These are phyloP conservation scores for Phanerodontia chrysosporium DNA, from an alignment of 768 basidiomycete species.

Conservation along the genomic window DNA sequence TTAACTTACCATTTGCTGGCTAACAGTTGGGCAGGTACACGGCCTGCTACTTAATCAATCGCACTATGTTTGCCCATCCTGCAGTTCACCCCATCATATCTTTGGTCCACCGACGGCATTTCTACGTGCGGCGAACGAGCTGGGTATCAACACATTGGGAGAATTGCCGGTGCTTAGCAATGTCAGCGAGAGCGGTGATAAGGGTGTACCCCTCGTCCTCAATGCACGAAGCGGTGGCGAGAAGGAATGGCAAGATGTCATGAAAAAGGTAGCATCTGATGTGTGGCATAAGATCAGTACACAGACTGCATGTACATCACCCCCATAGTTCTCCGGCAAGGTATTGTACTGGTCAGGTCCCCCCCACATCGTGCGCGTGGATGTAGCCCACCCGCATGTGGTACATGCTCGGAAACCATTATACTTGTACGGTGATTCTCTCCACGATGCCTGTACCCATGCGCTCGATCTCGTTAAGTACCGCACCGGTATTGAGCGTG, in stretches of 20 bases:
- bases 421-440: conserved; percentile 19
- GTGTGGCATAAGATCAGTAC: conserved; percentile 13
- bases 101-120: conserved; percentile 73
- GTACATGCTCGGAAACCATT: no score
- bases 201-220: conserved; percentile 52
- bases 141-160: conserved; percentile 65
- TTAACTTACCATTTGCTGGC: not conserved
- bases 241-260: conserved; percentile 26
- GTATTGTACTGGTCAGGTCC: no score
- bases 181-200: conserved; percentile 71
- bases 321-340: no score
- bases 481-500: conserved; percentile 55
- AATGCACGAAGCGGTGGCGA: conserved; percentile 18
- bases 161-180: conserved; percentile 77
- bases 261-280: conserved; percentile 16
- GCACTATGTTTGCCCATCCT: conserved; percentile 75
- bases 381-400: no score
- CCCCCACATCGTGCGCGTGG: no score
- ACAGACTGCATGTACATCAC: no score
- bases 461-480: conserved; percentile 74
- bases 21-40: conserved; percentile 51
- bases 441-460: conserved; percentile 67
- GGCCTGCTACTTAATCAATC: conserved; percentile 89
- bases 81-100: conserved; percentile 55
- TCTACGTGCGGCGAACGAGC: conserved; percentile 48